phyloP scores from a whole-genome alignment of 1,284 basidiomycete species.

The Salmacisia buchloeana region DNA sequence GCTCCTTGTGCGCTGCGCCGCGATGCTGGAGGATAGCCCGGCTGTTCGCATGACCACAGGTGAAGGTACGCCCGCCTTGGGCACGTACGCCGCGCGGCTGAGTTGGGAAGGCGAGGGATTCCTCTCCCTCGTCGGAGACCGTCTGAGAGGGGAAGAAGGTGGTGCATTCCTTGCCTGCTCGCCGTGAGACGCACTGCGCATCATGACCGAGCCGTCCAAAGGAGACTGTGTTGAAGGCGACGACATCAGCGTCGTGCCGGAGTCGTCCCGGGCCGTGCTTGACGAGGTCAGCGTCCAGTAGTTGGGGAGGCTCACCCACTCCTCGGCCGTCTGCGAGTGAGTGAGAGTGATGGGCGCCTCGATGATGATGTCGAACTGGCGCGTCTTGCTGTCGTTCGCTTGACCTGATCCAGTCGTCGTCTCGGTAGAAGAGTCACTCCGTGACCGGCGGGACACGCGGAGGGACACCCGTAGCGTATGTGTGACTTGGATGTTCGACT shows the following conservation, averaged over 20 bases:
- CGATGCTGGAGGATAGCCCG: neutral
- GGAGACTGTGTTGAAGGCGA: no score
- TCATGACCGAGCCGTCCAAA: no score
- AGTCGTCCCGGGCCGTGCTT: no score
- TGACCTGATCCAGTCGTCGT: constrained; percentile 60
- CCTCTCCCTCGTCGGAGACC: no score
- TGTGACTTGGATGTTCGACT: constrained; percentile 70
- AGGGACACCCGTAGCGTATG: constrained; percentile 79
- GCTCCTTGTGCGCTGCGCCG: neutral
- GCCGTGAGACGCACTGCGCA: no score
- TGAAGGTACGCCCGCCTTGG: neutral
- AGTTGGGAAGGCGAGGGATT: no score
- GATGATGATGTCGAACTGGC: constrained; percentile 77
- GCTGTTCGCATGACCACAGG: neutral
- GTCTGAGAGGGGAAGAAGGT: no score
- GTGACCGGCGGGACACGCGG: constrained; percentile 70
- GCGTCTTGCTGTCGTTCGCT: neutral
- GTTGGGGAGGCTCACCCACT: constrained; percentile 43
- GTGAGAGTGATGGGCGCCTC: constrained; percentile 65
- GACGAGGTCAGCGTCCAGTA: constrained; percentile 24
- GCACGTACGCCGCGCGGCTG: neutral
- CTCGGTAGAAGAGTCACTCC: constrained; percentile 67
- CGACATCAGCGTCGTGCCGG: no score
- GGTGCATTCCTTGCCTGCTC: no score
- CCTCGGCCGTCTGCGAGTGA: constrained; percentile 38